Evolutionary conservation across 306 rosid species (phyloP).

Genomic region (Canavalia gladiata): DNA sequence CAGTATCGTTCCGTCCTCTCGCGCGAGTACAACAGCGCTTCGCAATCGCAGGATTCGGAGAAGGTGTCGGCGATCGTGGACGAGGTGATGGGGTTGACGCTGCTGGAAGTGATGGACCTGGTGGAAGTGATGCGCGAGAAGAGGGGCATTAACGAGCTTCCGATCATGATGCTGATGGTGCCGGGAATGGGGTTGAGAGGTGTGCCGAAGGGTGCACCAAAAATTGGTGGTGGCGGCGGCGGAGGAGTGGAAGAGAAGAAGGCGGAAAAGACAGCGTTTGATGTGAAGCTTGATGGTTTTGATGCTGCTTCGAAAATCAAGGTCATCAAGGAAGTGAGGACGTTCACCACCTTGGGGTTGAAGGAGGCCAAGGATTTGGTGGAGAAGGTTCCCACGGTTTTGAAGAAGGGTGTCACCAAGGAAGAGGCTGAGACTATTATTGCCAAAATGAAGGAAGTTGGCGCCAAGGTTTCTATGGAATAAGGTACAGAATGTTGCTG

Average conservation of each 20-base stretch:
- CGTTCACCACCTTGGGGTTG: constrained; percentile 91
- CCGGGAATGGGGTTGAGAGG: constrained; percentile 77
- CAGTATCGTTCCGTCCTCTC: neutral
- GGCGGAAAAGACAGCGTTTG: constrained; percentile 88
- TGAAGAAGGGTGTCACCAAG: constrained; percentile 91
- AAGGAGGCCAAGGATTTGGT: constrained; percentile 98
- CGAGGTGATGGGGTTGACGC: constrained; percentile 74
- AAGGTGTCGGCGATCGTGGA: constrained; percentile 66
- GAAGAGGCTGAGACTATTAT: constrained; percentile 87
- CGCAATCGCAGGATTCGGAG: constrained; percentile 56
- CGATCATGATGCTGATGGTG: constrained; percentile 80
- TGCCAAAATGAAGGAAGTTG: constrained; percentile 88
- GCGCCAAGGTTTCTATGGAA: constrained; percentile 90
- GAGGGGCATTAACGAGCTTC: constrained; percentile 79
- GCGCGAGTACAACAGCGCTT: constrained; percentile 54
- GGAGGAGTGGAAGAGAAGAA: constrained; percentile 60
- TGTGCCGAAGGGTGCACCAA: constrained; percentile 56
- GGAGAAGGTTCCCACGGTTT: constrained; percentile 83
- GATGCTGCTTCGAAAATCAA: constrained; percentile 85
- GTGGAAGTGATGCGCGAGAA: constrained; percentile 81
- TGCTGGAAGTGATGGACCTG: constrained; percentile 77
- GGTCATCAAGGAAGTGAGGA: constrained; percentile 91
- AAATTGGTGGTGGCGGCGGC: neutral
- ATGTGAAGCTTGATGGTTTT: constrained; percentile 86
- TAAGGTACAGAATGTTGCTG: constrained; percentile 59